Evolutionary conservation across 192 early-diverging fungal genomes (phyloP).

Genomic region (Rhizophagus sp.): DNA sequence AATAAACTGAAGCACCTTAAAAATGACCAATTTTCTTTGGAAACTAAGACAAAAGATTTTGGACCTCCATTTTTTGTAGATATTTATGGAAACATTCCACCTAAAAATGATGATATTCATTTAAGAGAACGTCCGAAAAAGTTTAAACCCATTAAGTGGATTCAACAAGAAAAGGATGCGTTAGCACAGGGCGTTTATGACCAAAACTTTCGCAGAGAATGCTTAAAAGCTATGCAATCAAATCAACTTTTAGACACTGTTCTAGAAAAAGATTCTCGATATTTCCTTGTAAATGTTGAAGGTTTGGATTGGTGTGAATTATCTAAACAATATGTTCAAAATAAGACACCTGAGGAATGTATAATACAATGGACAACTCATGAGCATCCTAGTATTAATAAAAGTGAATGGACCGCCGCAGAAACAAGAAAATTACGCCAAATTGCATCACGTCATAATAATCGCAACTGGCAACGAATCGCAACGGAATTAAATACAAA

Average conservation of each 20-base stretch:
- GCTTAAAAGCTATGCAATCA: background rate
- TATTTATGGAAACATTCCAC: background rate
- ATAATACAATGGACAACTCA: slow-evolving; percentile 78
- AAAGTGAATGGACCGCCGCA: slow-evolving; percentile 60
- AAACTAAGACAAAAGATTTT: background rate
- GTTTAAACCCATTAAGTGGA: background rate
- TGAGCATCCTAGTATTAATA: slow-evolving; percentile 79
- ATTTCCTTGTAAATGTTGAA: background rate
- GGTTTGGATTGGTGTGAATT: background rate
- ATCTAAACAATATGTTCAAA: slow-evolving; percentile 39
- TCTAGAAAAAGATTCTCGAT: background rate
- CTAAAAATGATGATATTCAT: background rate
- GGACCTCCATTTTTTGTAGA: background rate
- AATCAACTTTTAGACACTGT: background rate
- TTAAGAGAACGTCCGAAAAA: background rate
- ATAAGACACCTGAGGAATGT: slow-evolving; percentile 67
- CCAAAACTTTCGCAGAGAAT: background rate
- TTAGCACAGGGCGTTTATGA: background rate
- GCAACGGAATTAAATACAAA: slow-evolving; percentile 51
- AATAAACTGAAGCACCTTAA: background rate
- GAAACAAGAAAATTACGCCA: slow-evolving; percentile 52
- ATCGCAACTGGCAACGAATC: slow-evolving; percentile 67
- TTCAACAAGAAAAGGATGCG: background rate
- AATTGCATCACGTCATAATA: slow-evolving; percentile 46
- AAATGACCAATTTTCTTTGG: background rate